Percentiles rank a stretch among this genome's conserved stretches.
Evolutionary conservation across 768 basidiomycete species (phyloP).

Genomic region (Lentinula sp.): DNA sequence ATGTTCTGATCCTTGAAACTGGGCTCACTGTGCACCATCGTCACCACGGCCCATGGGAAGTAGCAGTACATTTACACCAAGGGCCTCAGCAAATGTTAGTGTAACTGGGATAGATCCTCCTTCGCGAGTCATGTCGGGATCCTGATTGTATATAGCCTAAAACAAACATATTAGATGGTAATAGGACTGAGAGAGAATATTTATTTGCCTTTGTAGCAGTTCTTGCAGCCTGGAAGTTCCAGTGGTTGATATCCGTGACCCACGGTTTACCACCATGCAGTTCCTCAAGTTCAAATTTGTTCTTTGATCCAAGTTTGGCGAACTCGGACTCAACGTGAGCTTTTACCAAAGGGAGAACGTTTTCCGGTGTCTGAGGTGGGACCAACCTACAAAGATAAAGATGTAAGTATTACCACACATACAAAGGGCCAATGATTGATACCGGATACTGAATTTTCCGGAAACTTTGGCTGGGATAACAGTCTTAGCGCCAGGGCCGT

Average conservation of each 20-base stretch:
- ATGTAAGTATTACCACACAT: not conserved
- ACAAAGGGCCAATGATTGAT: slow-evolving; percentile 17
- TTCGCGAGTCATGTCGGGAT: slow-evolving; percentile 60
- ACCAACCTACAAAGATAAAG: slow-evolving; percentile 34
- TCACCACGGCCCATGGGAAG: slow-evolving; percentile 93
- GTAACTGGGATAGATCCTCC: slow-evolving; percentile 74
- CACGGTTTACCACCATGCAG: slow-evolving; percentile 68
- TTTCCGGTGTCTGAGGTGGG: slow-evolving; percentile 61
- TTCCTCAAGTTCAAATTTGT: slow-evolving; percentile 50
- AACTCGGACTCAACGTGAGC: slow-evolving; percentile 62
- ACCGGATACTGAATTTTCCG: slow-evolving; percentile 95
- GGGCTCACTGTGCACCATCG: slow-evolving; percentile 84
- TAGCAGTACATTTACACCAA: slow-evolving; percentile 74
- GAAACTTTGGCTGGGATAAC: slow-evolving; percentile 88
- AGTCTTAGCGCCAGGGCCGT: slow-evolving; percentile 76
- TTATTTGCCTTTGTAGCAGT: slow-evolving; percentile 50
- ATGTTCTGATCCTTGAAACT: not conserved
- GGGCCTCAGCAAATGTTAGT: slow-evolving; percentile 66
- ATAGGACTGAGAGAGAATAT: not conserved
- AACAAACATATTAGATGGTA: not conserved
- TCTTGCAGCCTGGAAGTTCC: slow-evolving; percentile 67
- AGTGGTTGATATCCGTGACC: slow-evolving; percentile 63
- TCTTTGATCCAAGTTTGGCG: slow-evolving; percentile 64
- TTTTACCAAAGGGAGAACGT: slow-evolving; percentile 47
- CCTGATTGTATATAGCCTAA: slow-evolving; percentile 41